Percentiles rank a stretch among this genome's conserved stretches.
Evolutionary conservation across 495 filamentous ascomycete species (phyloP).

Genomic region (Apiosordaria backusii): DNA sequence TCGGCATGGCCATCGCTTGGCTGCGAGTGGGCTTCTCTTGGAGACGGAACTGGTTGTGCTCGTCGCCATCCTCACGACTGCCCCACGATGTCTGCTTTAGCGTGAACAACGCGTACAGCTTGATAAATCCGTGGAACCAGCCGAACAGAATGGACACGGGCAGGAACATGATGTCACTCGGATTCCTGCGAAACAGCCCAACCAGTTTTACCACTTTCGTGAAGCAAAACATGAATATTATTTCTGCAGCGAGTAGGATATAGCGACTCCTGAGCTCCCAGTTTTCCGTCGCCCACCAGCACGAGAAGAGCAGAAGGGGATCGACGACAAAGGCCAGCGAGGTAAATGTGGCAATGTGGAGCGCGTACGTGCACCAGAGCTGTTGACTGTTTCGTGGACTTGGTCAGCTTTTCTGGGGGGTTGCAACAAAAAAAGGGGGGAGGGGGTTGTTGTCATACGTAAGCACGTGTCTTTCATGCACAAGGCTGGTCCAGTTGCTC

Average conservation of each 20-base stretch:
- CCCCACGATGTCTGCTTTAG: slow-evolving; percentile 70
- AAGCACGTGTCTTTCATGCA: slow-evolving; percentile 65
- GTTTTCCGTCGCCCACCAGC: slow-evolving; percentile 47
- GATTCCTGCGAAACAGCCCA: slow-evolving; percentile 68
- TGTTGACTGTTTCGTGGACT: slow-evolving; percentile 50
- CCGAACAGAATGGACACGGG: slow-evolving; percentile 75
- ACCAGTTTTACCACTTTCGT: slow-evolving; percentile 76
- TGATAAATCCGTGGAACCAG: slow-evolving; percentile 73
- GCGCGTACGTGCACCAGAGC: slow-evolving; percentile 72
- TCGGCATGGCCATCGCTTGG: slow-evolving; percentile 47
- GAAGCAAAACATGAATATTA: slow-evolving; percentile 50
- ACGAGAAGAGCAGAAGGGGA: slow-evolving; percentile 55
- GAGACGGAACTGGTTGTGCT: slow-evolving; percentile 57
- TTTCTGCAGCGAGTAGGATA: slow-evolving; percentile 49
- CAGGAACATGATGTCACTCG: slow-evolving; percentile 62
- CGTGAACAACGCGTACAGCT: slow-evolving; percentile 69
- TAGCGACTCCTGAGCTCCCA: slow-evolving; percentile 41
- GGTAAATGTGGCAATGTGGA: slow-evolving; percentile 70
- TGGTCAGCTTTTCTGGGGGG: not conserved
- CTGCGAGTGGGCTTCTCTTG: slow-evolving; percentile 46
- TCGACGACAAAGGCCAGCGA: slow-evolving; percentile 66
- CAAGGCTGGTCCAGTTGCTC: slow-evolving; percentile 74
- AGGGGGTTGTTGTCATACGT: slow-evolving; percentile 49
- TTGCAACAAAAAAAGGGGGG: slow-evolving; percentile 4
- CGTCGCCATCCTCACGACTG: slow-evolving; percentile 62